Base-by-base conservation (phyloP, 192 early-diverging fungal genomes). In the Linnemannia hyalina region DNA sequence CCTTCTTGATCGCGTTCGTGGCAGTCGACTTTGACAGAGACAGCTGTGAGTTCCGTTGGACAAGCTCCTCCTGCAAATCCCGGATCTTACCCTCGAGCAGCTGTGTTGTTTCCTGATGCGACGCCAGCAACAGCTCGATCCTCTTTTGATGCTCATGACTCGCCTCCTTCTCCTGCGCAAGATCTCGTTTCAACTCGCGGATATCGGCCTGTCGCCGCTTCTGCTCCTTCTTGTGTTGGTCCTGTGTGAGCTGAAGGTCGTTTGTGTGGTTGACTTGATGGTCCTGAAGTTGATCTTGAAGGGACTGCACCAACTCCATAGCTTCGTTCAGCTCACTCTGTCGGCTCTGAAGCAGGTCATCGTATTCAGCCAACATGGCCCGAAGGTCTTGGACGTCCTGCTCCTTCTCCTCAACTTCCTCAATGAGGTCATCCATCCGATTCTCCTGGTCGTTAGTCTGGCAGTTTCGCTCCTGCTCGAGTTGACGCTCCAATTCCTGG, bases 11-110 rank as follows among this genome's bases (percentile, higher is more conserved):
- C 5, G 76, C 70, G 9, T 74, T 76, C 26, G 82, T 72, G 0
- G 73, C 80, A 0, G 73, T 72, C 11, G 78, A 80, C 16, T 40
- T 76, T 6, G 74, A 63, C 44, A 73, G 65, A 22, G 74, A 76
- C 10, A 80, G 70, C 22, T 80, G 74, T 4, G 65, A 42, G 22
- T 57, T 74, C 72, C 69, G 68, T 40, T 68, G 74, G 10, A 74
- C 70, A 11, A 85, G 57, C 13, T 80, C 78, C 23, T 85, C 74
- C 57, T 85, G 68, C 44, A 82, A 38, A 16, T 82, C 70, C 29
- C 60, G 75, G 35, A 77, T 55, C 71, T 82, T 82, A 42, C 75
- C 20, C 57, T 82, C 81, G 15, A 55, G 57, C 35, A 72, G 38
- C 46, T 74, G 81, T 36, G 38, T 77, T 8, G 76, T 42, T 35